phyloP scores from a whole-genome alignment of 257 asterid species.

The Osmanthus fragrans region DNA sequence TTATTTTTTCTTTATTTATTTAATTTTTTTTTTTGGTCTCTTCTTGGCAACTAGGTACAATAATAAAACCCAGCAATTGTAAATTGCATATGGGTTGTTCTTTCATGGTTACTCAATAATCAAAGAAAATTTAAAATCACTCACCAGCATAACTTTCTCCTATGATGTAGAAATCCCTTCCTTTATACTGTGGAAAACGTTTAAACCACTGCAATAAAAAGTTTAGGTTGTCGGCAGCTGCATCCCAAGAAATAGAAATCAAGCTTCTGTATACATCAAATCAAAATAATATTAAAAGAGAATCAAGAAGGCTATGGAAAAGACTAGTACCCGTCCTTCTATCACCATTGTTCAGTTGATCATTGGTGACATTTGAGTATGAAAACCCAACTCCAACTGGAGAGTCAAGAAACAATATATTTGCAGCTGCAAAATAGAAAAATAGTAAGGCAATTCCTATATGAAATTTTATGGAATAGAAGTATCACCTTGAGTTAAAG shows the following conservation, averaged over 20 bases:
- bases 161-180: conserved; percentile 70
- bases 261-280: conserved; percentile 17
- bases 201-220: conserved; percentile 78
- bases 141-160: conserved; percentile 98
- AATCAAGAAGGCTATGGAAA: conserved; percentile 1
- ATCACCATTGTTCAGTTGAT: conserved; percentile 46
- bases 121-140: conserved; percentile 16
- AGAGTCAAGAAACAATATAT: conserved; percentile 81
- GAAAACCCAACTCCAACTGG: conserved; percentile 98
- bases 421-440: conserved; percentile 65
- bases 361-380: conserved; percentile 82
- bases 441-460: conserved; percentile 15
- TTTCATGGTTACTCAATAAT: neutral
- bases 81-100: neutral
- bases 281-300: conserved; percentile 7
- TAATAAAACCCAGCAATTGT: neutral
- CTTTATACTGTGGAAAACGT: conserved; percentile 89
- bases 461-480: neutral
- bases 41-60: neutral
- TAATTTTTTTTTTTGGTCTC: neutral
- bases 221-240: conserved; percentile 78
- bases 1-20: neutral
- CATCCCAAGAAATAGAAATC: conserved; percentile 26
- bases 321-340: conserved; percentile 64
- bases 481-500: neutral